Evolutionary conservation across 1,284 basidiomycete genomes (phyloP), one percentile per base, ranked within the genome.

Genomic region (Trametes sp.): DNA sequence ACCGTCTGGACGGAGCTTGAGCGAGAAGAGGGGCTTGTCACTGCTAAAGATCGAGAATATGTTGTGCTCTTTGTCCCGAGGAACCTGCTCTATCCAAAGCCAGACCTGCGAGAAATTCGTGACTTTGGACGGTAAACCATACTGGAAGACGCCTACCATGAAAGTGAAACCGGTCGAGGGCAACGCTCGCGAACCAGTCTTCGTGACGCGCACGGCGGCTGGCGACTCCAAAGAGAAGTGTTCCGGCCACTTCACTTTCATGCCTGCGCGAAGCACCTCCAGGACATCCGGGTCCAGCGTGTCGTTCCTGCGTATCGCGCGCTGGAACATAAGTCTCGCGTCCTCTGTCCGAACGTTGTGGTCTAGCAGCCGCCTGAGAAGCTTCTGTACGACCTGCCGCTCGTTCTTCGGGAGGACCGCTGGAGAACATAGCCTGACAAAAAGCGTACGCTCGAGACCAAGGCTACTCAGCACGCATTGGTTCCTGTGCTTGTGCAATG

Each of bases 201-300:
- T 81, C 0, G 73, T 73, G 23, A 87, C 70, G 2, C 79, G 76
- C 2, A 92, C 66, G 2, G 82, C 76, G 2, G 88, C 83, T 6
- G 76, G 72, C 3, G 81, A 80, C 71, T 87, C 86, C 66, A 93
- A 76, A 4, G 87, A 90, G 63, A 93, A 84, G 69, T 93, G 91
- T 62, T 87, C 83, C 0, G 88, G 84, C 91, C 90, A 93, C 31
- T 85, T 82, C 48, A 87, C 85, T 72, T 84, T 88, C 81, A 90
- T 86, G 0, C 84, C 85, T 35, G 83, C 80, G 10, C 89, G 83
- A 57, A 93, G 79, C 24, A 92, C 74, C 53, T 93, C 91, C 45
- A 92, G 73, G 45, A 91, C 80, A 54, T 90, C 89, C 10, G 77
- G 70, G 63, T 93, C 85, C 35, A 92, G 73, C 0, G 68, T 65